These are phyloP conservation scores for Aspergillus hortae DNA, from an alignment of 2,329 filamentous ascomycete genomes.

Conservation along the genomic window DNA sequence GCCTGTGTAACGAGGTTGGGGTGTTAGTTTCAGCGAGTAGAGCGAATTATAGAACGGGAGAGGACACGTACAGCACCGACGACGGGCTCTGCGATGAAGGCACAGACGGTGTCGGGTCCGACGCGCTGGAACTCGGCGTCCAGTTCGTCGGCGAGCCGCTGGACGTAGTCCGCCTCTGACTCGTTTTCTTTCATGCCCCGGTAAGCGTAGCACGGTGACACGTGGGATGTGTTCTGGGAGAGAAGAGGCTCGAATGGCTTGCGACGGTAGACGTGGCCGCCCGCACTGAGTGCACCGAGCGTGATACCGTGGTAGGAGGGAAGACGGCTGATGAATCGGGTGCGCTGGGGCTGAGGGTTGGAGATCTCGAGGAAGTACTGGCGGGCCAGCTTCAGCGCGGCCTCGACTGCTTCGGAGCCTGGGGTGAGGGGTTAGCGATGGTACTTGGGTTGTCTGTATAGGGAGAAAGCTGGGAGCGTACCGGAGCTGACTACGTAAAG, in stretches of 20 bases:
- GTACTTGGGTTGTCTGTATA: background rate
- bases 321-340: conserved; percentile 61
- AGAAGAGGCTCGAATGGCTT: conserved; percentile 61
- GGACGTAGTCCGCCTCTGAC: conserved; percentile 57
- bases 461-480: conserved; percentile 21
- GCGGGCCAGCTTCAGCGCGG: conserved; percentile 62
- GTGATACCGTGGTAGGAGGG: conserved; percentile 70
- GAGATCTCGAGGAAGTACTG: conserved; percentile 63
- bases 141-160: conserved; percentile 60
- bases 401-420: conserved; percentile 68
- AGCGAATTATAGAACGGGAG: background rate
- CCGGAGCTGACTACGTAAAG: conserved; percentile 59
- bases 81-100: conserved; percentile 70
- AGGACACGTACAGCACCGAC: conserved; percentile 60
- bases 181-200: conserved; percentile 53
- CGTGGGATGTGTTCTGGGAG: conserved; percentile 53
- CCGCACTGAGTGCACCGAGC: conserved; percentile 61
- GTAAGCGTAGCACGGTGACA: conserved; percentile 67
- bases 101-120: conserved; percentile 64
- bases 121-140: conserved; percentile 63
- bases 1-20: conserved; percentile 41
- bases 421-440: background rate
- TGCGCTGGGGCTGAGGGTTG: conserved; percentile 51
- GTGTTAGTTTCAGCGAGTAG: background rate
- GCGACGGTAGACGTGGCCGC: conserved; percentile 60